These are phyloP conservation scores for Gypsophila paniculata DNA, from an alignment of 179 eudicot species.

Conservation along the genomic window DNA sequence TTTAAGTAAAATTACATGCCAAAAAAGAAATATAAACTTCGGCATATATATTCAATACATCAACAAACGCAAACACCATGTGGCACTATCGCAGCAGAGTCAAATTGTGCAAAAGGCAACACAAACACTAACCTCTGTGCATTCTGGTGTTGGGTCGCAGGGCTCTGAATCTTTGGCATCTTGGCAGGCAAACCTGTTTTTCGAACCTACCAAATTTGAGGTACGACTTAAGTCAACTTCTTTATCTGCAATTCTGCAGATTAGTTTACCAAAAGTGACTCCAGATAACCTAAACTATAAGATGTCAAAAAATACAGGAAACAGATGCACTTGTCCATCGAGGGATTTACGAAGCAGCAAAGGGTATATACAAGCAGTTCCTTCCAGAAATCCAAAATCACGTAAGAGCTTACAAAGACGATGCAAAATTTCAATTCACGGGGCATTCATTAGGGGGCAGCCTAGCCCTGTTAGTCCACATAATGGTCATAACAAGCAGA, in stretches of 20 bases:
- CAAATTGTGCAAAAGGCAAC: too few species aligned
- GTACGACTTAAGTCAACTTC: conserved; percentile 31
- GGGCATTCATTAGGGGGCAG: conserved; percentile 98
- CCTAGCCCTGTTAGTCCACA: conserved; percentile 57
- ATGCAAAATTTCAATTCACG: conserved; percentile 71
- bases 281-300: not conserved
- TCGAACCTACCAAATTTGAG: conserved; percentile 79
- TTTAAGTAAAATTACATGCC: too few species aligned
- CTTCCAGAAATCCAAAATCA: conserved; percentile 72
- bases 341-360: conserved; percentile 95
- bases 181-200: conserved; percentile 86
- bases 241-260: not conserved
- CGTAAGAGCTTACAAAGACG: conserved; percentile 36
- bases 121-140: conserved; percentile 2
- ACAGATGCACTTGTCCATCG: conserved; percentile 76
- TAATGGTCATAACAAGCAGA: conserved; percentile 66
- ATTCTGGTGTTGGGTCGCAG: conserved; percentile 30
- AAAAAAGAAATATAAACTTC: too few species aligned
- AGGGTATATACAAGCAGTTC: conserved; percentile 79
- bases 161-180: conserved; percentile 79
- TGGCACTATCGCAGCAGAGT: too few species aligned
- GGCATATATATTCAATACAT: too few species aligned
- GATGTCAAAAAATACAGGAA: conserved; percentile 37
- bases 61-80: too few species aligned
- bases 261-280: not conserved